Base-by-base conservation (phyloP, 1,284 basidiomycete species). In the Fistulina hepatica region DNA sequence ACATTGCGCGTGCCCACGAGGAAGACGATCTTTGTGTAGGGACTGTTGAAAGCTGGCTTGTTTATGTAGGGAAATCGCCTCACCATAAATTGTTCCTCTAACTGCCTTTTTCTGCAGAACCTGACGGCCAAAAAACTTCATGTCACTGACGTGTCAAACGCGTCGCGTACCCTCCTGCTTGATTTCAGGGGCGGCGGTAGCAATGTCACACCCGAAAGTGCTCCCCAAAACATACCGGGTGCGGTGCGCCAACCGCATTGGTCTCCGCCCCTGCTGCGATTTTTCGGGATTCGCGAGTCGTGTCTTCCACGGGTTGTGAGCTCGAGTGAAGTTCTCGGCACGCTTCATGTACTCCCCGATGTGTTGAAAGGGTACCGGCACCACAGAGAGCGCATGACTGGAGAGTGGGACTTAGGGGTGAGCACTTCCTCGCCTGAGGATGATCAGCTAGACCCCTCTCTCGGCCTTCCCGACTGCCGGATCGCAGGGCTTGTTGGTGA, bases 11-110 rank as follows among this genome's bases (percentile, higher is more conserved):
- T 43, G 93, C 94, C 0, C 81, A 93, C 56, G 79, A 86, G 26
- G 63, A 72, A 34, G 89, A 90, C 54, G 76, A 88, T 48, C 70
- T 98, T 21, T 63, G 82, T 33, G 93, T 97, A 52, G 94, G 94
- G 21, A 98, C 95, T 1, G 81, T 98, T 40, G 95, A 98, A 60
- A 90, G 85, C 22, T 98, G 94, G 92, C 73, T 97, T 40, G 75
- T 84, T 46, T 97, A 92, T 60, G 89, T 90, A 49, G 41, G 82
- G 69, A 3, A 22, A 42, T 38, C 31, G 39, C 24, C 34, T 37
- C 37, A 35, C 37, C 42, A 22, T 44, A 32, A 26, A 28, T 34
- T 21, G 27, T 16, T 39, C 34, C 38, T 36, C 33, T 37, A 36
- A 36, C 41, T 30, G 33, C 30, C 34, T 22, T 20, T 3, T 41